Conservation (phyloP, 345 rosid species). For the Camelina laxa region DNA sequence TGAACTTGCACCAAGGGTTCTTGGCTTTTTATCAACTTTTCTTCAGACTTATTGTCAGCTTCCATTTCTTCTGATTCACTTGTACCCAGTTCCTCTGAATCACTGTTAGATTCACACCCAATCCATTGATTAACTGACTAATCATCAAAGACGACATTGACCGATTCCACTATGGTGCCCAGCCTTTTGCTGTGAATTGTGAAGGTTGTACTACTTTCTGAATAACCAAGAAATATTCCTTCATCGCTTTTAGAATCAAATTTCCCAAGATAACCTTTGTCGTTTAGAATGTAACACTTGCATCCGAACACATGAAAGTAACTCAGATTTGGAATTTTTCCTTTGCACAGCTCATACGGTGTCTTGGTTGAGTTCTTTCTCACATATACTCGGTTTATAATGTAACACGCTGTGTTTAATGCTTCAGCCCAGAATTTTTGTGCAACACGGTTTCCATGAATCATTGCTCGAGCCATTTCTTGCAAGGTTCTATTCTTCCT, state of each 20-base stretch:
- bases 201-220: neutral
- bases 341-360: neutral
- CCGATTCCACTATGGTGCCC: too few relatives aligned
- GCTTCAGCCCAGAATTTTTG: neutral
- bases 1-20: neutral
- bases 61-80: too few relatives aligned
- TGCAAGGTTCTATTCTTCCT: neutral
- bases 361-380: neutral
- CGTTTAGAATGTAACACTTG: neutral
- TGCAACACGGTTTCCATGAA: neutral
- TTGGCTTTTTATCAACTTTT: fast-evolving
- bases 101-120: neutral
- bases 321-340: neutral
- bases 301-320: neutral
- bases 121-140: too few relatives aligned
- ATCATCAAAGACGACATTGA: too few relatives aligned
- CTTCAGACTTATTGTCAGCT: too few relatives aligned
- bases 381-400: neutral
- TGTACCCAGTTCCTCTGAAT: neutral
- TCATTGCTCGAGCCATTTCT: neutral
- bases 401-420: neutral
- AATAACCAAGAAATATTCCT: neutral
- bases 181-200: too few relatives aligned
- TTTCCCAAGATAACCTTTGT: neutral
- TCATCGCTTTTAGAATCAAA: neutral